Conservation (phyloP, 768 basidiomycete genomes). For the Cubamyces lactineus region DNA sequence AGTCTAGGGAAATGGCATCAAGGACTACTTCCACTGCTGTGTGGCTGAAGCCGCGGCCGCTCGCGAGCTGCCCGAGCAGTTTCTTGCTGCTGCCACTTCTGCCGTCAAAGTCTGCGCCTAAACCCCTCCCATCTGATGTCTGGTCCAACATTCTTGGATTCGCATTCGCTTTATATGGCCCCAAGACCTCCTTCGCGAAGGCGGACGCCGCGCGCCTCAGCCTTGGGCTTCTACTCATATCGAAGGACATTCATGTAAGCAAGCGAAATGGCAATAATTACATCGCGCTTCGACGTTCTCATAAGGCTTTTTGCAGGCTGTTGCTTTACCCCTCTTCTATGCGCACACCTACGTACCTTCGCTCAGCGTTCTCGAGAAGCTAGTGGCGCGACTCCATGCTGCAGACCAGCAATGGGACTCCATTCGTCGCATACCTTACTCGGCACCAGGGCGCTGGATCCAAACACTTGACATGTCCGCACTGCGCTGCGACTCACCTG, state of each 20-base stretch:
- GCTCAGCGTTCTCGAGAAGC: conserved; percentile 52
- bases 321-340: conserved; percentile 70
- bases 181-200: conserved; percentile 5
- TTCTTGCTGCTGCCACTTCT: conserved; percentile 72
- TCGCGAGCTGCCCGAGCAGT: conserved; percentile 58
- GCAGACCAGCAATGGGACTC: conserved; percentile 88
- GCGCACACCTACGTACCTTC: conserved; percentile 50
- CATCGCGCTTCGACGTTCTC: not conserved
- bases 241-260: conserved; percentile 27
- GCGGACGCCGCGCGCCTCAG: conserved; percentile 22
- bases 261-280: not conserved
- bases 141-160: conserved; percentile 66
- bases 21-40: conserved; percentile 30
- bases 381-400: conserved; percentile 56
- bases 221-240: conserved; percentile 34
- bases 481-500: conserved; percentile 46
- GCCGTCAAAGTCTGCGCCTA: conserved; percentile 53
- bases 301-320: conserved; percentile 46
- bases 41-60: conserved; percentile 69
- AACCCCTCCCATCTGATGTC: conserved; percentile 67
- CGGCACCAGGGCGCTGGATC: conserved; percentile 88
- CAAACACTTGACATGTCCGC: conserved; percentile 71
- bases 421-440: conserved; percentile 83
- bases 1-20: not conserved
- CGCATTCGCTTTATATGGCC: conserved; percentile 31